Percentiles rank a stretch among this genome's conserved stretches.
phyloP scores from a whole-genome alignment of 129 eudicot genomes.

The Artemisia tridentata region DNA sequence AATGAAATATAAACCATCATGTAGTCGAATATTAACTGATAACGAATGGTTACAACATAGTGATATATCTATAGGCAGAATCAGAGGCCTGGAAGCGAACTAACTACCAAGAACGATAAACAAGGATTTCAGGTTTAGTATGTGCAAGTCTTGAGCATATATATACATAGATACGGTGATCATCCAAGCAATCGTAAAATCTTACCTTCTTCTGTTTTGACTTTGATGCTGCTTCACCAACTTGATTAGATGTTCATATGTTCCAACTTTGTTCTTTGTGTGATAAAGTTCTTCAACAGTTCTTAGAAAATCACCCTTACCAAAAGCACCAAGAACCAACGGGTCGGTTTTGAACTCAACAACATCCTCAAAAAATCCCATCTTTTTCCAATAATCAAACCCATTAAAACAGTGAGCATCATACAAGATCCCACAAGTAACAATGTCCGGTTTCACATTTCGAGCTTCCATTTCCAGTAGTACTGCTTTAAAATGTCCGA shows the following conservation, averaged over 20 bases:
- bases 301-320: conserved; percentile 42
- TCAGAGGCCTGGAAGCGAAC: too few relatives aligned
- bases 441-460: conserved; percentile 48
- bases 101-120: too few relatives aligned
- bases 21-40: too few relatives aligned
- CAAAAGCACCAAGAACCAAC: conserved; percentile 49
- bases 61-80: too few relatives aligned
- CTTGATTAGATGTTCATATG: conserved; percentile 36
- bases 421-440: conserved; percentile 47
- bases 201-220: neutral
- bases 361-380: conserved; percentile 33
- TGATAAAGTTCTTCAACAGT: conserved; percentile 34
- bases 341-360: conserved; percentile 41
- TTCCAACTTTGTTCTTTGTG: conserved; percentile 24
- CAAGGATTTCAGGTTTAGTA: neutral
- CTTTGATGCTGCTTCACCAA: conserved; percentile 21
- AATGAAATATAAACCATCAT: too few relatives aligned
- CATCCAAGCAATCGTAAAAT: neutral
- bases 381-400: conserved; percentile 33
- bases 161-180: conserved; percentile 4
- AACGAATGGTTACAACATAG: too few relatives aligned
- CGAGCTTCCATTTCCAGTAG: conserved; percentile 32
- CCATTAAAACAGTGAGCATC: conserved; percentile 30
- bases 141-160: too few relatives aligned
- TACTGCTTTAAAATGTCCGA: conserved; percentile 18